Base-by-base conservation (phyloP, 768 basidiomycete species). In the Phlebiopsis gigantea region DNA sequence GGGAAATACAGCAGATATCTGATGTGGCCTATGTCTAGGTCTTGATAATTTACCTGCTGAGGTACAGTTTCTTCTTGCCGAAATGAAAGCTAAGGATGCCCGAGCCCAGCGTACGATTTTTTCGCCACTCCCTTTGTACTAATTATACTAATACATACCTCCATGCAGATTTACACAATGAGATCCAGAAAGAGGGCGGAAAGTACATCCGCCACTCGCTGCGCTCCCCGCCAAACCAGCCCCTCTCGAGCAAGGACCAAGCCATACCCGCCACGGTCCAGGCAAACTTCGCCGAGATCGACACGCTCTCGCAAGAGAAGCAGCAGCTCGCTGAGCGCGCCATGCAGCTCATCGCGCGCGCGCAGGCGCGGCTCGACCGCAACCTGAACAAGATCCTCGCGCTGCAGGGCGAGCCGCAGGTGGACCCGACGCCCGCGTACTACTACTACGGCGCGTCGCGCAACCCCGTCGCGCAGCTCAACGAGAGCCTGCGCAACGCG, bases 11-110 rank as follows among this genome's bases (percentile, higher is more conserved):
- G 34, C 8, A 17, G 43, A 26, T 7, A 28, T 28, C 19, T 28
- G 6, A 29, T 29, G 17, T 51, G 26, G 42, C 15, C 7, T 39
- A 2, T 34, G 25, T 39, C 17, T 60, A 80, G 79, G 76, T 51
- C 72, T 80, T 19, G 79, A 80, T 56, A 80, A 80, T 59, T 67
- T 80, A 57, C 79, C 79, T 0, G 73, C 71, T 29, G 79, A 80
- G 63, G 70, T 80, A 8, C 74, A 76, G 24, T 74, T 73, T 58
- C 69, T 80, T 17, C 69, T 80, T n/a, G 71, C 75, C 15, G 79
- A 80, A 59, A 79, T 80, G 30, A 72, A 73, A 34, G 65, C 72
- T 52, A 78, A 73, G 58, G 79, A 80, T 34, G 30, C 64, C 7
- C 70, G 69, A 56, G 72, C 73, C 1, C 75, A 78, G 65, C 78